phyloP scores from a whole-genome alignment of 345 rosid genomes.

The Populus deltoides region DNA sequence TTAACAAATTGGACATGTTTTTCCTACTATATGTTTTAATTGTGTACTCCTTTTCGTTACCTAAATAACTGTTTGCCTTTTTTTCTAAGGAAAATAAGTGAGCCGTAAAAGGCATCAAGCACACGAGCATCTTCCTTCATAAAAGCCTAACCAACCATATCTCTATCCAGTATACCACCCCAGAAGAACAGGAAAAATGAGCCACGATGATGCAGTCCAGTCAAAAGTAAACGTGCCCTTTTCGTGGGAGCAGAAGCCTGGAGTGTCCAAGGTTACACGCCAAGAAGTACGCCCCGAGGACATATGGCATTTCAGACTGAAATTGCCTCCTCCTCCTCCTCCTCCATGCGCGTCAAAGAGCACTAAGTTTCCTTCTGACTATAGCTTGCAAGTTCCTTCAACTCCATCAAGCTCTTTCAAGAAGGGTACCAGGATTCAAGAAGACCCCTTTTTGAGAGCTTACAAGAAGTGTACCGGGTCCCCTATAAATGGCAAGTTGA shows the following conservation, averaged over 20 bases:
- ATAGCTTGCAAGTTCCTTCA: neutral
- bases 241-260: slow-evolving; percentile 42
- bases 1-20: neutral
- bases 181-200: slow-evolving; percentile 1
- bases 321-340: slow-evolving; percentile 22
- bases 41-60: neutral
- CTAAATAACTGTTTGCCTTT: neutral
- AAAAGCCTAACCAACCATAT: slow-evolving; percentile 1
- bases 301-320: neutral
- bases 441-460: slow-evolving; percentile 33
- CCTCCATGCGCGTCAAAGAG: slow-evolving; percentile 3
- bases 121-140: slow-evolving; percentile 1
- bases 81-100: neutral
- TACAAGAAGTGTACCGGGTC: slow-evolving; percentile 25
- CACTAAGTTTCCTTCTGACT: neutral
- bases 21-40: neutral
- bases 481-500: neutral
- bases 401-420: neutral
- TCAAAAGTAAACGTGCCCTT: slow-evolving; percentile 27
- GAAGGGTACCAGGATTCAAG: neutral
- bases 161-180: neutral
- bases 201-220: neutral
- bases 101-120: slow-evolving; percentile 7
- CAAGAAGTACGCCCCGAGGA: slow-evolving; percentile 1
- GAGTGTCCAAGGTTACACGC: slow-evolving; percentile 24